Evolutionary conservation across 2,329 filamentous ascomycete species (phyloP).

Genomic region (Fusarium sp.): DNA sequence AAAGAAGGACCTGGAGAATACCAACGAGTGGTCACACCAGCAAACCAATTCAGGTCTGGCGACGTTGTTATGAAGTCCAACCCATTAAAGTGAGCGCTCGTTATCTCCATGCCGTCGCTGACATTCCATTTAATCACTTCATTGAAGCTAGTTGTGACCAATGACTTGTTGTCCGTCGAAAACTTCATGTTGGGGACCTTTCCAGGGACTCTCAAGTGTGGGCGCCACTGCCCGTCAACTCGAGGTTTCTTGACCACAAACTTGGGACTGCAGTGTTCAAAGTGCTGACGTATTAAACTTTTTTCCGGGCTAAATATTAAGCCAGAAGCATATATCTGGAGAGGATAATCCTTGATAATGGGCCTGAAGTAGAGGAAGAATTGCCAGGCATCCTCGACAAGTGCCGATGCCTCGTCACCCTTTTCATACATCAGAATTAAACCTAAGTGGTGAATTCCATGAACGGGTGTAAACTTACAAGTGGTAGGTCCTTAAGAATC

Average conservation of each 20-base stretch:
- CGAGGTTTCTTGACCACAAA: not conserved
- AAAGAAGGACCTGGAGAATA: too few species aligned
- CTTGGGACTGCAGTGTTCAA: not conserved
- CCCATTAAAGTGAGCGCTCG: too few species aligned
- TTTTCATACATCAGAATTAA: not conserved
- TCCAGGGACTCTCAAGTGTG: too few species aligned
- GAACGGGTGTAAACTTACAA: not conserved
- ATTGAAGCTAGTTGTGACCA: accelerated
- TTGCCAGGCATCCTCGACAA: not conserved
- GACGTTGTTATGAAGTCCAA: not conserved
- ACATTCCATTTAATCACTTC: too few species aligned
- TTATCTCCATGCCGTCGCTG: too few species aligned
- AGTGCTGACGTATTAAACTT: not conserved
- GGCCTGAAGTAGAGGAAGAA: not conserved
- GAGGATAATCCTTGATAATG: not conserved
- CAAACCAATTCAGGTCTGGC: not conserved
- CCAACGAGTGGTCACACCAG: not conserved
- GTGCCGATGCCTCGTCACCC: not conserved
- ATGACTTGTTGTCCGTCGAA: not conserved
- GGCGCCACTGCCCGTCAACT: not conserved
- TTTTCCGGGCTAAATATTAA: not conserved
- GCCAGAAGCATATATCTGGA: not conserved
- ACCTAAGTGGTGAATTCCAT: too few species aligned
- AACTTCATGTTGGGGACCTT: too few species aligned
- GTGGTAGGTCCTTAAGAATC: not conserved